These are phyloP conservation scores for Penicillium pulvis DNA, from an alignment of 495 filamentous ascomycete species.

Conservation along the genomic window DNA sequence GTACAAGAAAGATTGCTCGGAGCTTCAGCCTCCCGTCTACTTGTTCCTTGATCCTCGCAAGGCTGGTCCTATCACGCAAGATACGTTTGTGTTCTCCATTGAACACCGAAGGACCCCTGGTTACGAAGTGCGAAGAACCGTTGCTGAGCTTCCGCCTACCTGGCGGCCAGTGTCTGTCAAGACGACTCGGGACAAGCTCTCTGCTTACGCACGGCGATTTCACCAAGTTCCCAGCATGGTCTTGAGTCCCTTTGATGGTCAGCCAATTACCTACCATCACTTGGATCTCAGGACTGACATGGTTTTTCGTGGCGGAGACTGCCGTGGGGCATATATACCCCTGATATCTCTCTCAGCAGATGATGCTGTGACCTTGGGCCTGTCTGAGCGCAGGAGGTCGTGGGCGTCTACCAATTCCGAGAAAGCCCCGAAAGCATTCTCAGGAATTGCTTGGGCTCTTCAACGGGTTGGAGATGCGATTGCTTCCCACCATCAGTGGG, in stretches of 20 bases:
- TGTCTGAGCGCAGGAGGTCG: constrained; percentile 3
- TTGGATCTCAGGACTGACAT: neutral
- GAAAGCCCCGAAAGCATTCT: constrained; percentile 24
- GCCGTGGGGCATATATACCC: constrained; percentile 31
- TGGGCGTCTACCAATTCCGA: constrained; percentile 26
- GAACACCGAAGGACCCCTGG: constrained; percentile 52
- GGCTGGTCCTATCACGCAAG: constrained; percentile 45
- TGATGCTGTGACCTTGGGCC: constrained; percentile 14
- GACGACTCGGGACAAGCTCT: neutral
- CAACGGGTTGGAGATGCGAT: constrained; percentile 26
- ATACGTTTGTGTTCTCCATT: constrained; percentile 67
- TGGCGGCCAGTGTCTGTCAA: constrained; percentile 28
- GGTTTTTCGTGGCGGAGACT: constrained; percentile 9
- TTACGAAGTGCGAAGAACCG: constrained; percentile 52
- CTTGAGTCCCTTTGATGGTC: neutral
- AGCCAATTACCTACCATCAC: neutral
- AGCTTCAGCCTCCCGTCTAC: constrained; percentile 42
- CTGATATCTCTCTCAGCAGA: constrained; percentile 27
- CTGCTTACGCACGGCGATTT: constrained; percentile 9
- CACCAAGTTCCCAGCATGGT: neutral
- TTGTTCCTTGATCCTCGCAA: constrained; percentile 66
- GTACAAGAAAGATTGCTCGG: constrained; percentile 41
- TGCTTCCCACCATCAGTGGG: constrained; percentile 31
- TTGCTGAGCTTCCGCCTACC: constrained; percentile 43
- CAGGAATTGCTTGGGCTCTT: constrained; percentile 34